Evolutionary conservation across 257 asterid species (phyloP), one percentile per base, ranked within the genome.

Genomic region (Capsicum pubescens): DNA sequence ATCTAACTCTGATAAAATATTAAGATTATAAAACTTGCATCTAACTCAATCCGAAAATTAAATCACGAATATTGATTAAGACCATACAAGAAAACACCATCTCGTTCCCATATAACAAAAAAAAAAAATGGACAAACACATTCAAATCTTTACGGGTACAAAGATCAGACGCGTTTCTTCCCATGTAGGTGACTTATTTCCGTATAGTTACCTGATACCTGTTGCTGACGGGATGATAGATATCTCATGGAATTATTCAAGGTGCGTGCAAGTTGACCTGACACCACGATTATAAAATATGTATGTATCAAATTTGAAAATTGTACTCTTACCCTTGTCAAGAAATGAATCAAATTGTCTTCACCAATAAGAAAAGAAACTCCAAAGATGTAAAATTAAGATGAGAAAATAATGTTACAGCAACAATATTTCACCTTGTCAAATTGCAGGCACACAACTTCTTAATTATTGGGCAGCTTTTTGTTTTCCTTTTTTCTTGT

Each of bases 401-500:
- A 36, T 68, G 39, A 72, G 50, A 13, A 76, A 50, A 50, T 1
- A 52, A 76, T 48, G 19, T 50, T 74, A 74, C 4, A 50, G 19
- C 8, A 1, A 72, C 12, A 72, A 68, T 8, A 59, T 66, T 63
- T 72, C 60, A 48, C 80, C 80, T 72, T 42, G 6, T 19, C 8
- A 26, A 76, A 26, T 76, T 26, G 63, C 63, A 76, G 39, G 60
- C 81, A 76, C 26, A 26, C 63, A 52, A 14, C 52, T 48, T 54
- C 48, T 76, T 68, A 39, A 68, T 21, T 7, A 13, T 76, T 19
- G 61, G 63, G 46, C 63, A 76, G 44, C 21, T 76, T 76, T 76
- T 9, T 2, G 39, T 42, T 76, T 76, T 76, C 81, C 81, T 52
- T 7, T 52, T 52, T 76, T 76, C 81, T 76, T 76, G 81, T 21